These are phyloP conservation scores for Cladorrhinum sp. DNA, from an alignment of 2,329 filamentous ascomycete species.

Conservation along the genomic window DNA sequence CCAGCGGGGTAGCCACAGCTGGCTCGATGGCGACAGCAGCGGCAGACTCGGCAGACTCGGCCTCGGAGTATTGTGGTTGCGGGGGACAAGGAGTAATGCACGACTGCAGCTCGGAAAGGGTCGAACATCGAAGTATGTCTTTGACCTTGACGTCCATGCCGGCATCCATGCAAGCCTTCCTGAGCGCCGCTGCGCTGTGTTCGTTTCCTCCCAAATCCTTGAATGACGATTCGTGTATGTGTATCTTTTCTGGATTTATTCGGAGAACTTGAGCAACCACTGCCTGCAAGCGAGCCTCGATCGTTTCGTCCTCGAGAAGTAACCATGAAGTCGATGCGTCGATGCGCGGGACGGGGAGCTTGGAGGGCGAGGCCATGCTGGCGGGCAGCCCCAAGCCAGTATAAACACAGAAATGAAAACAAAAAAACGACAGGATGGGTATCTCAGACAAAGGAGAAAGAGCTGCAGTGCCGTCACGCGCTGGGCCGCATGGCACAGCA, in stretches of 20 bases:
- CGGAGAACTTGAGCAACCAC: conserved; percentile 36
- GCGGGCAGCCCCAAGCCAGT: conserved; percentile 3
- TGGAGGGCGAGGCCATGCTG: conserved; percentile 23
- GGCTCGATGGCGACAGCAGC: conserved; percentile 25
- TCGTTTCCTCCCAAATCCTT: conserved; percentile 43
- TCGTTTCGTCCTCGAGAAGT: conserved; percentile 23
- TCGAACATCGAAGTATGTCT: conserved; percentile 44
- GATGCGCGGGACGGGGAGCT: conserved; percentile 16
- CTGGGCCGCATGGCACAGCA: conserved; percentile 27
- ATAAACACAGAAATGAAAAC: conserved; percentile 11
- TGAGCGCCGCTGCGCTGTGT: conserved; percentile 34
- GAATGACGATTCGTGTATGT: conserved; percentile 41
- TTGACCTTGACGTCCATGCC: conserved; percentile 36
- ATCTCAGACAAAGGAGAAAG: conserved; percentile 24
- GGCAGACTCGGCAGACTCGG: conserved; percentile 22
- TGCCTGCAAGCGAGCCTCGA: conserved; percentile 27
- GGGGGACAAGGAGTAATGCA: conserved; percentile 35
- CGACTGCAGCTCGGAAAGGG: conserved; percentile 45
- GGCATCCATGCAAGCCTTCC: conserved; percentile 35
- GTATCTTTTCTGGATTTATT: conserved; percentile 32
- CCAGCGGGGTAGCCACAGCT: conserved; percentile 27
- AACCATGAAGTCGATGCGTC: conserved; percentile 27
- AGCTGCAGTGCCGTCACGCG: conserved; percentile 16
- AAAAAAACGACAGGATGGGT: conserved; percentile 14
- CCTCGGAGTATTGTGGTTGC: conserved; percentile 14